Base-by-base conservation (phyloP, 2,329 filamentous ascomycete genomes). In the Cordyceps fumosorosea region DNA sequence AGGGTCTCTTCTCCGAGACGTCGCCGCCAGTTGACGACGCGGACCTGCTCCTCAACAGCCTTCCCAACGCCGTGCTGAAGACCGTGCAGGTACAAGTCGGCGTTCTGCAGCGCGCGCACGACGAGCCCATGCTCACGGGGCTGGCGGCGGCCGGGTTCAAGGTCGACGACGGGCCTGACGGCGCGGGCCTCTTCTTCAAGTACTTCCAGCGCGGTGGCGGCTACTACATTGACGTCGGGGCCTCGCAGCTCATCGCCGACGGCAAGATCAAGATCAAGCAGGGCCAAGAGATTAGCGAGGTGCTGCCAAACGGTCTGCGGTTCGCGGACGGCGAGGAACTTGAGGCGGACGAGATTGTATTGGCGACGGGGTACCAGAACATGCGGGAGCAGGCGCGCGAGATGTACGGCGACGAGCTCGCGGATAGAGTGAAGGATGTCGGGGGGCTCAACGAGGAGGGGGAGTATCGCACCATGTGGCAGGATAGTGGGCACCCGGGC, bases 181-280 rank as follows among this genome's bases (percentile, higher is more conserved):
- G 77, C 2, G 74, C 77, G 0, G 84, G 85, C 0, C 74, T 87
- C 16, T 77, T 81, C 53, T 69, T 79, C 42, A 86, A 86, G 68
- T 87, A 86, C 66, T 75, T 87, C 65, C 84, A 86, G 66, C 80
- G 84, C 2, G 86, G 86, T 1, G 87, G 88, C 0, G 87, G 87
- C 0, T 89, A 89, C 69, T 89, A 89, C 72, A 87, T 89, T 64
- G 85, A 90, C 64, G 85, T 89, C 1, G 88, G 88, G 0, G 83
- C 81, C 0, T 83, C 82, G 0, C 73, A 83, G 67, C 77, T 89
- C 26, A 87, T 90, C 63, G 77, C 77, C 2, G 82, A 87, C 14
- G 85, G 86, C 0, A 84, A 84, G 68, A 84, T 90, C 70, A 84
- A 84, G 66, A 75, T 89, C 29, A 84, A 84, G 69, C 81, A 84